Evolutionary conservation across 2,329 filamentous ascomycete species (phyloP).

Genomic region (Pseudogymnoascus sp.): DNA sequence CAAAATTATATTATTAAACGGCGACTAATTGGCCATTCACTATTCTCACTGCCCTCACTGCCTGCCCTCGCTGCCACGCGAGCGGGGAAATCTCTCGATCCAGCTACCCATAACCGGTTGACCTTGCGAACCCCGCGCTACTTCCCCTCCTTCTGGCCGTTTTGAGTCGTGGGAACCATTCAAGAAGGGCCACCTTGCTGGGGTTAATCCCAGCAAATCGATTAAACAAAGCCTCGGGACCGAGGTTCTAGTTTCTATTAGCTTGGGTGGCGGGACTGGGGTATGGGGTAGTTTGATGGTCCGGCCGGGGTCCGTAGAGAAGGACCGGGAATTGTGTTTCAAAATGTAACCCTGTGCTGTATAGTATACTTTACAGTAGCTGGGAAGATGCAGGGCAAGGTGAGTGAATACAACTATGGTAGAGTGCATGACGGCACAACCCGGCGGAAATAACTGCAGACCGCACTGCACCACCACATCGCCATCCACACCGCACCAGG

Average conservation of each 20-base stretch:
- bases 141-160: neutral
- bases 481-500: neutral
- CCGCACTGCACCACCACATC: neutral
- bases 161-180: neutral
- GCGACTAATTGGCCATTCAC: neutral
- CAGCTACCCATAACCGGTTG: neutral
- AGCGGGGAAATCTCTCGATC: neutral
- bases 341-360: neutral
- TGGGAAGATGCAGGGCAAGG: neutral
- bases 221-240: neutral
- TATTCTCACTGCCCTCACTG: neutral
- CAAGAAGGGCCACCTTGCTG: neutral
- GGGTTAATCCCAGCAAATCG: neutral
- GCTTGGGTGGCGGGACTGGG: neutral
- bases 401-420: neutral
- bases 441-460: neutral
- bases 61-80: neutral
- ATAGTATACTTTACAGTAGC: too few species aligned
- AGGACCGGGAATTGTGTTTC: neutral
- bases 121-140: constrained; percentile 5
- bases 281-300: neutral
- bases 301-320: neutral
- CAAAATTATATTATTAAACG: neutral
- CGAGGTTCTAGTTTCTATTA: constrained; percentile 1
- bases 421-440: neutral